Conservation (phyloP, 1,284 basidiomycete genomes). For the Tylopilus orsonianus region DNA sequence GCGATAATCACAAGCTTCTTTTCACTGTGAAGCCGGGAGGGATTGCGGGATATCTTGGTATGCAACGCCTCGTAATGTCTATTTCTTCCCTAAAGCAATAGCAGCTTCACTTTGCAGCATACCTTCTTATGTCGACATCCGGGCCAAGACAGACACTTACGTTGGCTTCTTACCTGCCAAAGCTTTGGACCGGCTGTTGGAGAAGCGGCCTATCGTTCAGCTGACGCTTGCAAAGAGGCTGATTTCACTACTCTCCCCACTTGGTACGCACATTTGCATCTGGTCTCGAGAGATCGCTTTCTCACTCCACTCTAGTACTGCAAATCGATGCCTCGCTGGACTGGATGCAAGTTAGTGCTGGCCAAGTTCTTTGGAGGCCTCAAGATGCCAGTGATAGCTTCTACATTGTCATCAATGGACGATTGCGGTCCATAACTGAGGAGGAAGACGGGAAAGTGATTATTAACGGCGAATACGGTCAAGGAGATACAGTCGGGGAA, state of each 20-base stretch:
- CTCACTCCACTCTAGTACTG: conserved; percentile 57
- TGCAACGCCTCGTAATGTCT: conserved; percentile 24
- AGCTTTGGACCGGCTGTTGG: conserved; percentile 87
- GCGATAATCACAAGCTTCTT: conserved; percentile 58
- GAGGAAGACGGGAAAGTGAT: conserved; percentile 71
- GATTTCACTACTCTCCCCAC: conserved; percentile 90
- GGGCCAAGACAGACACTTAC: conserved; percentile 95
- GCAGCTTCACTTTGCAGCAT: conserved; percentile 87
- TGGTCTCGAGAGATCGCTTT: not conserved
- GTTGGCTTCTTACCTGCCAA: conserved; percentile 92
- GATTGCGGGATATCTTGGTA: conserved; percentile 95
- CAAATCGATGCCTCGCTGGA: conserved; percentile 98
- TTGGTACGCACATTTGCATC: conserved; percentile 51
- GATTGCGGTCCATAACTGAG: conserved; percentile 81
- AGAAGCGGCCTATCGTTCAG: conserved; percentile 92
- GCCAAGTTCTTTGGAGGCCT: conserved; percentile 90
- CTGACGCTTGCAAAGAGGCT: conserved; percentile 96
- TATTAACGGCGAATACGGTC: conserved; percentile 92
- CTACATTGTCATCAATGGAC: conserved; percentile 98
- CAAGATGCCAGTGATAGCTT: conserved; percentile 91
- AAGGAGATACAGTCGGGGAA: conserved; percentile 85
- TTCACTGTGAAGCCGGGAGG: conserved; percentile 98
- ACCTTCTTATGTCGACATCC: conserved; percentile 94
- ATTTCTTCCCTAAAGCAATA: conserved; percentile 2
- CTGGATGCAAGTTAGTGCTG: conserved; percentile 96